phyloP scores from a whole-genome alignment of 345 rosid genomes.

The Brassica nigra region DNA sequence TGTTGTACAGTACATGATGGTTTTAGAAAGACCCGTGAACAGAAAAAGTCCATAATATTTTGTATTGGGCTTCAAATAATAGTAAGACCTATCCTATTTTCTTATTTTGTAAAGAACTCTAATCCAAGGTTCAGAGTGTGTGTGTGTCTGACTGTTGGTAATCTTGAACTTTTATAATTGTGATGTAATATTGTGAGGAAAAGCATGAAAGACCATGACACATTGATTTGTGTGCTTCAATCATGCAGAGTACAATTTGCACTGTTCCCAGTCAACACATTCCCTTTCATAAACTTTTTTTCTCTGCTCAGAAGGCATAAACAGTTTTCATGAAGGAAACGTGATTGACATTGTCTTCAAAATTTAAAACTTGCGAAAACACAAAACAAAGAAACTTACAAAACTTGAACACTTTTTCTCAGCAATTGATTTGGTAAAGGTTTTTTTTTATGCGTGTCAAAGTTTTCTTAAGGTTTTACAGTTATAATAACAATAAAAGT shows the following conservation, averaged over 20 bases:
- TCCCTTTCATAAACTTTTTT: neutral
- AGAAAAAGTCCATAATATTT: neutral
- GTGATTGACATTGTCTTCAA: neutral
- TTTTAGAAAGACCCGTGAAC: neutral
- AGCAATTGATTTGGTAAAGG: too few species aligned
- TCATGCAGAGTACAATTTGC: conserved; percentile 30
- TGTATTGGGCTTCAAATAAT: too few species aligned
- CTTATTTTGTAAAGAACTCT: neutral
- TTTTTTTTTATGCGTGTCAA: too few species aligned
- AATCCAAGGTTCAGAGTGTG: neutral
- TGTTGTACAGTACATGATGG: neutral
- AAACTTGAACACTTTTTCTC: too few species aligned
- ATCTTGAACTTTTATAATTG: neutral
- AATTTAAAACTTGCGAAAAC: neutral
- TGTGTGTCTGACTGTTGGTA: neutral
- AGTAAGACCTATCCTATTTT: neutral
- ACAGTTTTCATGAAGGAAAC: neutral
- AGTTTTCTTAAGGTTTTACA: neutral
- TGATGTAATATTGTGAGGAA: neutral
- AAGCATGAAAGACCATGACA: neutral
- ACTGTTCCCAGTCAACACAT: neutral
- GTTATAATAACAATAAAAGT: neutral
- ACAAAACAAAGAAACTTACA: too few species aligned
- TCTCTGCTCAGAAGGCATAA: neutral
- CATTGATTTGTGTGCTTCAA: conserved; percentile 34